phyloP scores from a whole-genome alignment of 257 asterid genomes.

The Jacaranda mimosifolia region DNA sequence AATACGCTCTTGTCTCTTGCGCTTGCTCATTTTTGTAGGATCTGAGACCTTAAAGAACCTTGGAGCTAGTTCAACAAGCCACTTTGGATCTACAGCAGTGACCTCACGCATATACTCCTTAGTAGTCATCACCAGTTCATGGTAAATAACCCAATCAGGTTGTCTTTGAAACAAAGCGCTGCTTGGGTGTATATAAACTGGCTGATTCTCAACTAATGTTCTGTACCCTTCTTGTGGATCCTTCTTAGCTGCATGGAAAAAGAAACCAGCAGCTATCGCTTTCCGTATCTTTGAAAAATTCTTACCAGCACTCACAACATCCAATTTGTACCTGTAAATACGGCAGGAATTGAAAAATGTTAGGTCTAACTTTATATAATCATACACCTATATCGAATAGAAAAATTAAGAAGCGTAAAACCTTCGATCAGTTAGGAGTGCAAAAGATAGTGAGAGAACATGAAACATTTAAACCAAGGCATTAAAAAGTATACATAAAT shows the following conservation, averaged over 20 bases:
- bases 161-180: conserved; percentile 92
- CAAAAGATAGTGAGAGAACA: conserved; percentile 11
- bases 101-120: conserved; percentile 99
- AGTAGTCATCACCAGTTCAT: conserved; percentile 93
- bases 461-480: conserved; percentile 12
- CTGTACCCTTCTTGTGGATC: conserved; percentile 95
- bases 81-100: conserved; percentile 86
- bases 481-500: conserved; percentile 5
- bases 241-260: conserved; percentile 89
- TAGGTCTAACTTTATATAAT: neutral
- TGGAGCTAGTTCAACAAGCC: conserved; percentile 98
- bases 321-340: conserved; percentile 79
- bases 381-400: neutral
- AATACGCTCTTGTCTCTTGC: conserved; percentile 95
- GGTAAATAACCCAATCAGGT: conserved; percentile 97
- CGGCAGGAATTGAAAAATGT: conserved; percentile 12
- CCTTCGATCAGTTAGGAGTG: conserved; percentile 3
- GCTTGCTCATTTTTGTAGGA: conserved; percentile 96
- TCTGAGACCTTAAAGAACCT: conserved; percentile 88
- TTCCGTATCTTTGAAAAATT: conserved; percentile 82
- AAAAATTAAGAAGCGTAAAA: neutral
- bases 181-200: conserved; percentile 96
- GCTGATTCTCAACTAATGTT: conserved; percentile 88
- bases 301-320: conserved; percentile 86
- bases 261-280: conserved; percentile 96